Conservation (phyloP, 768 basidiomycete species). For the Kwoniella newhampshirensis region DNA sequence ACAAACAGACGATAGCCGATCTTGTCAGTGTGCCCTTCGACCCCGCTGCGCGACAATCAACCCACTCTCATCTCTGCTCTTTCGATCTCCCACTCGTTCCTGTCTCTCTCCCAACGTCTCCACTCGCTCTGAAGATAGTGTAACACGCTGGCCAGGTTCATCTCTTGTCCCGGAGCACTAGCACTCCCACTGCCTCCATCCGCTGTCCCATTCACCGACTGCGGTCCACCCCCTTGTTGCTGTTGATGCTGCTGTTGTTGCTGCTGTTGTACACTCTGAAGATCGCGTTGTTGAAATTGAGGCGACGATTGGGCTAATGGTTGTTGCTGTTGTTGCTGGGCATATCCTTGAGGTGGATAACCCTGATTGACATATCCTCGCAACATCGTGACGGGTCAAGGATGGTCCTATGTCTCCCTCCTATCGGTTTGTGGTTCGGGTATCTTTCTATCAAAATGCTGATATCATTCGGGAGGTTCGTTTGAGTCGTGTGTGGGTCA, state of each 20-base stretch:
- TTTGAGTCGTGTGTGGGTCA: no score
- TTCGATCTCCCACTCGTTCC: conserved; percentile 99
- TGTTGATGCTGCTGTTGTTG: conserved; percentile 51
- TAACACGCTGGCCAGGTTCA: conserved; percentile 87
- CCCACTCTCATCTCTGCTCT: conserved; percentile 96
- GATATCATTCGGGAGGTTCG: no score
- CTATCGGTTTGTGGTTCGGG: no score
- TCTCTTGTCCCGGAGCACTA: conserved; percentile 58
- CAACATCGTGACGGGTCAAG: conserved; percentile 11
- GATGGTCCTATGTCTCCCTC: not conserved
- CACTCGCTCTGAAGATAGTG: conserved; percentile 99
- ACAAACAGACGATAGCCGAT: conserved; percentile 2
- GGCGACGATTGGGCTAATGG: conserved; percentile 59
- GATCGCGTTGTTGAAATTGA: conserved; percentile 52
- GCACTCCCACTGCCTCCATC: conserved; percentile 29
- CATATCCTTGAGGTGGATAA: conserved; percentile 48
- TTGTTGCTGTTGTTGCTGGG: conserved; percentile 48
- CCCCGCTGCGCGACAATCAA: conserved; percentile 38
- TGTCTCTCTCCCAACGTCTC: conserved; percentile 94
- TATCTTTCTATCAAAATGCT: no score
- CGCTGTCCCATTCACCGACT: conserved; percentile 8
- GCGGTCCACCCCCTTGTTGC: conserved; percentile 14
- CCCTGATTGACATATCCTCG: conserved; percentile 5
- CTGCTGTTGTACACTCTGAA: conserved; percentile 19
- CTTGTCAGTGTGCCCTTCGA: not conserved